phyloP scores from a whole-genome alignment of 2,329 filamentous ascomycete genomes.

The Talaromyces sp. region DNA sequence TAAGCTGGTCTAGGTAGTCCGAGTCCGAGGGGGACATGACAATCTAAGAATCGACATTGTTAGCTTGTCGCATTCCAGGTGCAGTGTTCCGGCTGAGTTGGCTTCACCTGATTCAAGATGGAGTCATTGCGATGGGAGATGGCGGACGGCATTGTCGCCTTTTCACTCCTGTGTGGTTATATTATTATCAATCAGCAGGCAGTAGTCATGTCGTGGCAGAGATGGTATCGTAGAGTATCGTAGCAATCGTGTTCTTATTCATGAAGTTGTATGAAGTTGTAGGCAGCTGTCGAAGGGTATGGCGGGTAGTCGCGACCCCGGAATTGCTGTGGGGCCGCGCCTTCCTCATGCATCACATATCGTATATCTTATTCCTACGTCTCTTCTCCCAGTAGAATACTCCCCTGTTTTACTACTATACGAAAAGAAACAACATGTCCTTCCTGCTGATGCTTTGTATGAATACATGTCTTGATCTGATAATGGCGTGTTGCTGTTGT shows the following conservation, averaged over 20 bases:
- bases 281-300: background rate
- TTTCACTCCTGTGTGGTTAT: background rate
- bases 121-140: constrained; percentile 37
- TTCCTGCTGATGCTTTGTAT: background rate
- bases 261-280: background rate
- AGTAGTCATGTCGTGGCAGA: background rate
- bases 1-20: constrained; percentile 93
- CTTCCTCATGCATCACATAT: background rate
- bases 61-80: constrained; percentile 12
- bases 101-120: constrained; percentile 41
- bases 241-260: background rate
- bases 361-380: background rate
- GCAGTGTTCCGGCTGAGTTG: constrained; percentile 1
- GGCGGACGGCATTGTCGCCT: constrained; percentile 36
- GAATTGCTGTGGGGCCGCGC: constrained; percentile 11
- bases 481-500: background rate
- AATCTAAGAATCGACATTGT: constrained; percentile 59
- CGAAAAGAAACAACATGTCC: too few species aligned
- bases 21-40: constrained; percentile 87
- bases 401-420: too few species aligned
- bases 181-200: background rate
- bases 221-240: background rate
- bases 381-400: too few species aligned
- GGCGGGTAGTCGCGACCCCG: constrained; percentile 9
- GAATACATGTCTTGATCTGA: background rate